These are phyloP conservation scores for Exserohilum turcica DNA, from an alignment of 2,329 filamentous ascomycete species.

Conservation along the genomic window DNA sequence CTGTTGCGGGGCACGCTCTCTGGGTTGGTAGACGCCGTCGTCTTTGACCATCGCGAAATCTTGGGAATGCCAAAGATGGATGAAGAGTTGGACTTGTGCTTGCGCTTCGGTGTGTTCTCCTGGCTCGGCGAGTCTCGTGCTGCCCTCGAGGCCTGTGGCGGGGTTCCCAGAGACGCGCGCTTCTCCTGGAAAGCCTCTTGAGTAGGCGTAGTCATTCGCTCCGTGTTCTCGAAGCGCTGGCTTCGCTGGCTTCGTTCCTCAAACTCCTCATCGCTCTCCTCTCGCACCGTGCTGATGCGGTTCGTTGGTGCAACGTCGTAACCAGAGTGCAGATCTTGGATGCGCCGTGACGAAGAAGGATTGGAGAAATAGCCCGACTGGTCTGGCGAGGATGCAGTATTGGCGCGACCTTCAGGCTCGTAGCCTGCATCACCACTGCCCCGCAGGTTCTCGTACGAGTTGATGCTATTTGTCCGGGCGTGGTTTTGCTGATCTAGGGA, in stretches of 20 bases:
- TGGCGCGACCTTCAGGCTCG: conserved; percentile 80
- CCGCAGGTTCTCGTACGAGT: conserved; percentile 72
- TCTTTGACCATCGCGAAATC: conserved; percentile 97
- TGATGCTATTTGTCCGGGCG: conserved; percentile 57
- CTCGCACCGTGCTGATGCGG: conserved; percentile 84
- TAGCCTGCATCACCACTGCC: conserved; percentile 75
- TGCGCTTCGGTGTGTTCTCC: conserved; percentile 81
- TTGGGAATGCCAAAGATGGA: conserved; percentile 77
- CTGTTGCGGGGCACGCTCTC: conserved; percentile 73
- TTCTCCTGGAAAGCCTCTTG: conserved; percentile 55
- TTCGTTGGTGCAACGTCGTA: conserved; percentile 66
- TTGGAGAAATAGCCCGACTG: conserved; percentile 78
- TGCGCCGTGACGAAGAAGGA: conserved; percentile 55
- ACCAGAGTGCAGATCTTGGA: conserved; percentile 54
- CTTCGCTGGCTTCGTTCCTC: conserved; percentile 60
- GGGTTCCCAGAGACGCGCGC: conserved; percentile 50
- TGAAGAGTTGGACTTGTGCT: conserved; percentile 85
- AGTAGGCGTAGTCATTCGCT: conserved; percentile 66
- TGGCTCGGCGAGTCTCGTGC: conserved; percentile 63
- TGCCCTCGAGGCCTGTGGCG: conserved; percentile 57
- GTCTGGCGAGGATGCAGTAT: conserved; percentile 73
- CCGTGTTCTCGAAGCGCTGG: conserved; percentile 62
- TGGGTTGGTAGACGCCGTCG: conserved; percentile 84
- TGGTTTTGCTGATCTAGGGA: conserved; percentile 34
- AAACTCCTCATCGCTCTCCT: conserved; percentile 81